Evolutionary conservation across 495 filamentous ascomycete genomes (phyloP), one percentile per base, ranked within the genome.

Genomic region (Penicillium turbatum): DNA sequence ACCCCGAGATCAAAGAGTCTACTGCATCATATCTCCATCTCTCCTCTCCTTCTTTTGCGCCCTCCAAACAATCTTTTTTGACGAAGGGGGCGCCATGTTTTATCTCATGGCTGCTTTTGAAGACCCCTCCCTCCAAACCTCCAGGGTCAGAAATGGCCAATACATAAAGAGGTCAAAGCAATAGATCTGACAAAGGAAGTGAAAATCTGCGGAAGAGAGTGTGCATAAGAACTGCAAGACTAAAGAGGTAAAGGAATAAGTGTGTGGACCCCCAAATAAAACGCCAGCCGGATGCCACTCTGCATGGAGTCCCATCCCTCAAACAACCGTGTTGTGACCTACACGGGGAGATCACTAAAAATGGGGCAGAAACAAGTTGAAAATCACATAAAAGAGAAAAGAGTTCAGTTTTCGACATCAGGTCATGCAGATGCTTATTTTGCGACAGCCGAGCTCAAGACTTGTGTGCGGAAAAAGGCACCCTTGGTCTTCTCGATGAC

Each of bases 401-500:
- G 30, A 24, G 15, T 60, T 58, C 61, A 61, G 59, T 56, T 69
- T 67, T 70, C 54, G 59, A 55, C 61, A 61, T 61, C 58, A 63
- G 56, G 55, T 63, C 57, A 62, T 62, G 59, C 43, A 41, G 36
- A 55, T 55, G 61, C 65, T 76, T 44, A 77, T 75, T 77, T 77
- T 45, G 74, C 74, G 55, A 77, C 74, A 53, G 74, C 73, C 46
- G 74, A 72, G 65, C 74, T 88, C 54, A 89, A 76, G 30, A 90
- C 86, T 69, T 90, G 86, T 51, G 86, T 89, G 64, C 90, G 78
- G 79, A 95, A 93, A 79, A 95, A 93, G 46, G 88, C 90, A 60
- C 91, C 92, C 82, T 93, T 93, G 32, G 92, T 97, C 72, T 86
- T 80, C 79, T 97, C 92, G 65, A 97, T 97, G 59, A 97, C 93